These are phyloP conservation scores for Funneliformis caledonium DNA, from an alignment of 371 early-diverging fungal genomes.

Conservation along the genomic window DNA sequence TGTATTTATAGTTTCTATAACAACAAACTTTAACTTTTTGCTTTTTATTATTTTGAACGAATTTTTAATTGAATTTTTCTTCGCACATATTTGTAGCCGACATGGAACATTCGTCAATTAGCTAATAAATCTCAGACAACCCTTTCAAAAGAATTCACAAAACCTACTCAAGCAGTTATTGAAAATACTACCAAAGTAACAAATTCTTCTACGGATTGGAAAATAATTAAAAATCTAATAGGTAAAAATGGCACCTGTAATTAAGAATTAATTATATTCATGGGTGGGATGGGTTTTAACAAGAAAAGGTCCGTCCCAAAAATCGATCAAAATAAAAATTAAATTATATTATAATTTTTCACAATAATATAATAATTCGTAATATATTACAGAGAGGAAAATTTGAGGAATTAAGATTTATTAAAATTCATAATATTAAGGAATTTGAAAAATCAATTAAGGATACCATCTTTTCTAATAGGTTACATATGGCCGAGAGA, in stretches of 20 bases:
- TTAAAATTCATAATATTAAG: no score
- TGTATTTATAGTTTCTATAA: not conserved
- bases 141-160: not conserved
- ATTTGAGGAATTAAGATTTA: no score
- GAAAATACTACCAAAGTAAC: not conserved
- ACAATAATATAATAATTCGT: no score
- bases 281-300: no score
- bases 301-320: no score
- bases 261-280: no score
- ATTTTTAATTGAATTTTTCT: not conserved
- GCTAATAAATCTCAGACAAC: not conserved
- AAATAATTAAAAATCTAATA: not conserved
- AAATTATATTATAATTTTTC: no score
- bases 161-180: not conserved
- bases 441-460: no score
- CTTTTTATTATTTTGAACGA: not conserved
- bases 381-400: no score
- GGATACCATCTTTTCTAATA: slow-evolving; percentile 49
- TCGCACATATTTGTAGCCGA: not conserved
- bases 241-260: no score
- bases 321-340: no score
- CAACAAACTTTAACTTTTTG: not conserved
- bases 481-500: slow-evolving; percentile 92
- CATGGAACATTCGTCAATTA: not conserved
- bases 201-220: slow-evolving; percentile 1